Base-by-base conservation (phyloP, 225 moss, liverwort and hornwort genomes). In the Anthoceros angustus region DNA sequence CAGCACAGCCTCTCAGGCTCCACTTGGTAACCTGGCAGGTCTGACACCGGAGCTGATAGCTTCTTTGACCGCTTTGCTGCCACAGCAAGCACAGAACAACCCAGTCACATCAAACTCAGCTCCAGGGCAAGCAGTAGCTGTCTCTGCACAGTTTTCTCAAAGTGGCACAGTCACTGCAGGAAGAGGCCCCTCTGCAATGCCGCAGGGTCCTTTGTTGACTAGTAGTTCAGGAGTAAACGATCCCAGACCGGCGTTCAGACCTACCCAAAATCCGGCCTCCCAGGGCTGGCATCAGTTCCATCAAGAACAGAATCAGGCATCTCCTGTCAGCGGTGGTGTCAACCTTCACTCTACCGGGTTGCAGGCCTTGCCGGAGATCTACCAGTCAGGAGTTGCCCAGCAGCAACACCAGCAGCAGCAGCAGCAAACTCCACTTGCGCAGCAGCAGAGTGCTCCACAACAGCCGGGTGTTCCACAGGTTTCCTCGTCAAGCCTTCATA, bases 11-110 rank as follows among this genome's bases (percentile, higher is more conserved):
- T 69, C 73, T 50, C 84, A 79, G 76, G 76, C 87, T 63, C 90
- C 86, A 68, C 70, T 90, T 75, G 80, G 76, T 63, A 84, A 75
- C 66, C 75, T 88, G 32, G 76, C 85, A 48, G 86, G 78, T 49
- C 48, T 95, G 74, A 88, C 94, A 11, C 94, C 94, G 63, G 94
- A 95, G 73, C 85, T 95, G 21, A 82, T 95, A 49, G 88, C 79
- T 71, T 95, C 90, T 64, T 90, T 95, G 66, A 86, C 94, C 60
- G 88, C 94, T 62, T 73, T 95, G 70, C 75, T 95, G 23, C 94
- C 94, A 39, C 83, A 82, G 63, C 70, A 84, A 42, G 78, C 77
- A 67, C 84, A 86, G 72, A 74, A 79, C 66, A 40, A 74, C 23
- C 80, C 77, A 71, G 64, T 80, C 42, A 79, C 81, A 25, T 55